Percentiles rank a stretch among this genome's conserved stretches.
Evolutionary conservation across 2,329 filamentous ascomycete genomes (phyloP).

Genomic region (Talaromyces sp.): DNA sequence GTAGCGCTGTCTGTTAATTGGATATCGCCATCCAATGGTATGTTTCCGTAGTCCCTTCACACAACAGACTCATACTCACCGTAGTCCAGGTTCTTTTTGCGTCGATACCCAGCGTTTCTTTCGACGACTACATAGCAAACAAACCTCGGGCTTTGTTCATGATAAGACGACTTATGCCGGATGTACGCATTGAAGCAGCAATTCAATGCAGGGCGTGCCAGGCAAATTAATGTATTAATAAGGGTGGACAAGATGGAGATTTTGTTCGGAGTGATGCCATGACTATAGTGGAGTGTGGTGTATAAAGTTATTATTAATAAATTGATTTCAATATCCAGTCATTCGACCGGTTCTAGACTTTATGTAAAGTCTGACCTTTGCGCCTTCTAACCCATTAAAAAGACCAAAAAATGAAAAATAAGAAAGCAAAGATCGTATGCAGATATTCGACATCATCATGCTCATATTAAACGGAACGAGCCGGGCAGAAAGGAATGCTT

Average conservation of each 20-base stretch:
- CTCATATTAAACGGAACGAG: not conserved
- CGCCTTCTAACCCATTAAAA: not conserved
- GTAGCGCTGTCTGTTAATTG: not conserved
- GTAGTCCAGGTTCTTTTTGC: not conserved
- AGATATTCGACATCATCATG: not conserved
- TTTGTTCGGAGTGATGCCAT: too few relatives aligned
- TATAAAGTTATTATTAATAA: not conserved
- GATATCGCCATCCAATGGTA: not conserved
- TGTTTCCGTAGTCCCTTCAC: not conserved
- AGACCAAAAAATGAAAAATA: too few relatives aligned
- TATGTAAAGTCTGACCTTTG: not conserved
- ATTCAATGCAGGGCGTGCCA: not conserved
- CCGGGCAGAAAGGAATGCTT: not conserved
- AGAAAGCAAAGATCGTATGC: not conserved
- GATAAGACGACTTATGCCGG: not conserved
- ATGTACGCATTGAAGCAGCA: too few relatives aligned
- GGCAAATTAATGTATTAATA: not conserved
- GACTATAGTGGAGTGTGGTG: not conserved
- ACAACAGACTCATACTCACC: not conserved
- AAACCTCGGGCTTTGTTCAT: not conserved
- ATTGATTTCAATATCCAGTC: not conserved
- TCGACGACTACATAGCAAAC: not conserved
- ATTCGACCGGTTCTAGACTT: too few relatives aligned
- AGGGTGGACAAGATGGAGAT: too few relatives aligned
- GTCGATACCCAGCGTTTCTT: not conserved